These are phyloP conservation scores for Fusarium kyushuense DNA, from an alignment of 2,329 filamentous ascomycete species.

Conservation along the genomic window DNA sequence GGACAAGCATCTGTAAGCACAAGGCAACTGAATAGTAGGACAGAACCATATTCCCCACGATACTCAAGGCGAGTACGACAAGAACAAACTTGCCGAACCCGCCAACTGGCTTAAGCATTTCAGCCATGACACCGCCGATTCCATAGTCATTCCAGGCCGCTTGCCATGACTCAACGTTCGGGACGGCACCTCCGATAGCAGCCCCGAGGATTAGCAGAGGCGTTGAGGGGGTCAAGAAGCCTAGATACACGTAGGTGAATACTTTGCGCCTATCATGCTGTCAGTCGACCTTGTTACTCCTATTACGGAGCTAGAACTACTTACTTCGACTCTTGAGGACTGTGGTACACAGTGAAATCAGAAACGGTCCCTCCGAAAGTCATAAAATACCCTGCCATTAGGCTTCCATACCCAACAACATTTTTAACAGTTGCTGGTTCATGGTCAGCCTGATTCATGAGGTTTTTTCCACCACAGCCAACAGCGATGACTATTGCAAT, in stretches of 20 bases:
- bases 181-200: conserved; percentile 54
- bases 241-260: conserved; percentile 59
- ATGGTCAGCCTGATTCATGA: conserved; percentile 59
- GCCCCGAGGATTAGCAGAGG: conserved; percentile 56
- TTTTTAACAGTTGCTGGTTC: conserved; percentile 54
- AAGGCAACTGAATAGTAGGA: conserved; percentile 56
- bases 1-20: conserved; percentile 58
- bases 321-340: conserved; percentile 39
- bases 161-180: conserved; percentile 50
- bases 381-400: conserved; percentile 66
- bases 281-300: conserved; percentile 51
- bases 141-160: conserved; percentile 47
- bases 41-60: conserved; percentile 55
- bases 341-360: conserved; percentile 70
- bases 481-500: conserved; percentile 64
- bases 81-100: conserved; percentile 55
- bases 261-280: conserved; percentile 43
- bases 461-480: conserved; percentile 64
- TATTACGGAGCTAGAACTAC: background rate
- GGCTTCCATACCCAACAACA: conserved; percentile 59
- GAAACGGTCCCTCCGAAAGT: conserved; percentile 67
- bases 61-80: conserved; percentile 49
- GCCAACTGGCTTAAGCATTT: conserved; percentile 50
- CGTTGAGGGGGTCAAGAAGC: conserved; percentile 56
- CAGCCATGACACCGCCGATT: conserved; percentile 50